phyloP scores from a whole-genome alignment of 1,284 basidiomycete species.

The Phellinidium pouzarii region DNA sequence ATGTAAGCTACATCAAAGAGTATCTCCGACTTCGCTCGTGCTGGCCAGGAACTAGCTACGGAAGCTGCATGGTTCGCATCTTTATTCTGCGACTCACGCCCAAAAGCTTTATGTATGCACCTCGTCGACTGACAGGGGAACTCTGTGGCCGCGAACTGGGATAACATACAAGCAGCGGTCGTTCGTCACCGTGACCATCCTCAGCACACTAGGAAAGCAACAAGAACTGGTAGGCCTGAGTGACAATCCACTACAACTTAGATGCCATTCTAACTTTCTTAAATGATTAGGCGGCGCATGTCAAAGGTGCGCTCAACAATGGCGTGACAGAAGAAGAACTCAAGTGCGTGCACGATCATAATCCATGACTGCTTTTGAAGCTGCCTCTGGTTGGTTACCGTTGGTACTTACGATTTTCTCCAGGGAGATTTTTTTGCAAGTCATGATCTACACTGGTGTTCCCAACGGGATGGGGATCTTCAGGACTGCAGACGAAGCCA shows the following conservation, averaged over 20 bases:
- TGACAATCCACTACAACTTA: not conserved
- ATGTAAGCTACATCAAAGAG: slow-evolving; percentile 3
- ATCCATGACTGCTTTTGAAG: too few species aligned
- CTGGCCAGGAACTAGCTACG: slow-evolving; percentile 16
- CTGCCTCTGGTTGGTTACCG: too few species aligned
- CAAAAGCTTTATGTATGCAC: not conserved
- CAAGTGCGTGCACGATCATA: slow-evolving; percentile 6
- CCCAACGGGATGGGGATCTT: slow-evolving; percentile 17
- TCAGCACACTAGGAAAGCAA: slow-evolving; percentile 15
- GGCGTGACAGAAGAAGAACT: slow-evolving; percentile 17
- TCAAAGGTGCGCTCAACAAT: slow-evolving; percentile 17
- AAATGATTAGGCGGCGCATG: slow-evolving; percentile 2
- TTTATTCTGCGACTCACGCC: not conserved
- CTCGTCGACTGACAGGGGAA: slow-evolving; percentile 12
- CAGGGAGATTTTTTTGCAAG: slow-evolving; percentile 14
- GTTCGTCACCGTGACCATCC: slow-evolving; percentile 11
- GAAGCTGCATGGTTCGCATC: slow-evolving; percentile 13
- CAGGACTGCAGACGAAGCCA: slow-evolving; percentile 16
- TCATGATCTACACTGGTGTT: slow-evolving; percentile 18
- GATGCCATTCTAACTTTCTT: not conserved
- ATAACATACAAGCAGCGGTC: slow-evolving; percentile 15
- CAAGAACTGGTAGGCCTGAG: slow-evolving; percentile 1
- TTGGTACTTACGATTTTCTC: not conserved
- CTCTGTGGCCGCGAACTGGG: slow-evolving; percentile 18
- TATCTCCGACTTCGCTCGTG: slow-evolving; percentile 16